Evolutionary conservation across 2,329 filamentous ascomycete species (phyloP).

Genomic region (Alternaria hordeiaustralica): DNA sequence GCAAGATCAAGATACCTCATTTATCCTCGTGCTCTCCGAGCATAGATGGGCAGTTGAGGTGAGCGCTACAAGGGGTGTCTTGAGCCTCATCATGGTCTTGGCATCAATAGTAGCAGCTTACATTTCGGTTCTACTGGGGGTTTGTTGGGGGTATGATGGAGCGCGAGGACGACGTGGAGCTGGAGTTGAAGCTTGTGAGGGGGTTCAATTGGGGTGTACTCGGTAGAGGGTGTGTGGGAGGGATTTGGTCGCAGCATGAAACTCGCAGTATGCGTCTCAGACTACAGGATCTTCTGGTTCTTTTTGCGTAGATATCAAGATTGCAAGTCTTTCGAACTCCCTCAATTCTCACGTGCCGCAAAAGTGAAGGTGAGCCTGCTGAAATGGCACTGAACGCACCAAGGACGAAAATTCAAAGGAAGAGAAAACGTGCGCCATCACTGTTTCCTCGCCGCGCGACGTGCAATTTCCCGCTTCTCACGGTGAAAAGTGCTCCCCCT

Average conservation of each 20-base stretch:
- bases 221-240: background rate
- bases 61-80: background rate
- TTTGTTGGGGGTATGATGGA: background rate
- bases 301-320: background rate
- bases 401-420: background rate
- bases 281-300: background rate
- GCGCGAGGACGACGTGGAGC: background rate
- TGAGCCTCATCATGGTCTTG: background rate
- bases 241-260: background rate
- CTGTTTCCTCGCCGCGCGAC: background rate
- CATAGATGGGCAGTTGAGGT: background rate
- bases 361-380: background rate
- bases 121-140: background rate
- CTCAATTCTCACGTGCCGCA: background rate
- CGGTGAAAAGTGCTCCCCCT: background rate
- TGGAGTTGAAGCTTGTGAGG: background rate
- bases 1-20: constrained; percentile 3
- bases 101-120: background rate
- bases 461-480: background rate
- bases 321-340: background rate
- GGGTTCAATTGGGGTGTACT: background rate
- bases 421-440: background rate
- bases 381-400: background rate
- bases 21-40: background rate
- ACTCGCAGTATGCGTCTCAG: no score